phyloP scores from a whole-genome alignment of 2,329 filamentous ascomycete species.

The Diaporthe vaccinii region DNA sequence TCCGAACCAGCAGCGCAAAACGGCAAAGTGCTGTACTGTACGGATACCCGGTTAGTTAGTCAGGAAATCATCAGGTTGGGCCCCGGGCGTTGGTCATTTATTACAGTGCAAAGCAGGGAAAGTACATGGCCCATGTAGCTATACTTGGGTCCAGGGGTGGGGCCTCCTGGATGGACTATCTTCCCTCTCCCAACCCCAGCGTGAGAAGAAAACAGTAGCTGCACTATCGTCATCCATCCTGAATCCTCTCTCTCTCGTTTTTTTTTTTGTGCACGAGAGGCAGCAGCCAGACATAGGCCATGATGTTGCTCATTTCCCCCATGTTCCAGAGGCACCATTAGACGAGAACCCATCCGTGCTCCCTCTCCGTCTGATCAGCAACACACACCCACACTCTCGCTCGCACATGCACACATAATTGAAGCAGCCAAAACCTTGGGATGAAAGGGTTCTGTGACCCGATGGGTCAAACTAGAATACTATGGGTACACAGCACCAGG shows the following conservation, averaged over 20 bases:
- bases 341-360: neutral
- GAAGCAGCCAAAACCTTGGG: constrained; percentile 13
- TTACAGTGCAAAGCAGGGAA: constrained; percentile 4
- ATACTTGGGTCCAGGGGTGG: constrained; percentile 28
- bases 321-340: neutral
- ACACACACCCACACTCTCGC: neutral
- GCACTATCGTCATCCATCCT: constrained; percentile 25
- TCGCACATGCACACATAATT: neutral
- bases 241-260: neutral
- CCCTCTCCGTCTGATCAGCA: constrained; percentile 17
- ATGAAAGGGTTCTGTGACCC: constrained; percentile 22
- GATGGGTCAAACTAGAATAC: constrained; percentile 32
- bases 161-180: constrained; percentile 22
- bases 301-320: neutral
- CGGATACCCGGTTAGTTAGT: constrained; percentile 16
- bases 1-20: constrained; percentile 26
- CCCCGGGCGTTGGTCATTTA: constrained; percentile 14
- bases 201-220: neutral
- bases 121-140: constrained; percentile 21
- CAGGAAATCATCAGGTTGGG: constrained; percentile 16
- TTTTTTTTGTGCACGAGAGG: neutral
- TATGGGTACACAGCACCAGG: constrained; percentile 21
- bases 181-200: neutral
- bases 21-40: neutral
- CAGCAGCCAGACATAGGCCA: neutral